Base-by-base conservation (phyloP, 1,284 basidiomycete species). In the Pseudozyma tsukubaensis region DNA sequence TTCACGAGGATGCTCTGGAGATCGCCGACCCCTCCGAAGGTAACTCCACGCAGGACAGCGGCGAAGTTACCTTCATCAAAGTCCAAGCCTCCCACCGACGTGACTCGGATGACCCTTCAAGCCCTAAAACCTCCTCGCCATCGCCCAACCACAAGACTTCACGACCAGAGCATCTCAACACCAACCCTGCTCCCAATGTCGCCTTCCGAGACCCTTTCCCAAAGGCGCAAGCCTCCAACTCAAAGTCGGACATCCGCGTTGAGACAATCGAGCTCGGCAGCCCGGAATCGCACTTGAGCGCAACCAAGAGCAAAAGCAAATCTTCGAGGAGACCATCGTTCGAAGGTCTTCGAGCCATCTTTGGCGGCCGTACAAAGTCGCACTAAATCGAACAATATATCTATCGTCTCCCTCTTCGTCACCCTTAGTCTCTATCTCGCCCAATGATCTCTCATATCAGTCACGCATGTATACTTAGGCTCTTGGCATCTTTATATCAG, bases 131-230 rank as follows among this genome's bases (percentile, higher is more conserved):
- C 2, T 47, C 45, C 11, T 18, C 63, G 16, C 21, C 39, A 9
- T 37, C 37, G n/a, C n/a, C 2, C 14, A 50, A 34, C 5, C 39
- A 8, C 19, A 32, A 40, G 19, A 10, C 24, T 6, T 29, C 24
- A 3, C 24, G 24, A 29, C 24, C 24, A 29, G 24, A 29, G 24
- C 24, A 29, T 29, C 24, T 29, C 24, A 29, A 6, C 24, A n/a
- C 8, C n/a, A 56, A 32, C 24, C 18, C 59, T 1, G 53, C 64
- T 36, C 44, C 65, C 40, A 61, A 55, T 10, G 43, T 59, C 3
- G 24, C 29, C 16, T 70, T 70, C 50, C 67, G 50, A 13, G 67
- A 70, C 21, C 67, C 61, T 1, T 64, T 64, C 61, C 56, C 59
- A 29, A 32, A 11, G 29, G 7, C 36, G n/a, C 3, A 43, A 18